A percentile compares a stretch with the other conserved stretches of the same genome.
Evolutionary conservation across 2,329 filamentous ascomycete genomes (phyloP).

Genomic region (Remersonia thermophila): DNA sequence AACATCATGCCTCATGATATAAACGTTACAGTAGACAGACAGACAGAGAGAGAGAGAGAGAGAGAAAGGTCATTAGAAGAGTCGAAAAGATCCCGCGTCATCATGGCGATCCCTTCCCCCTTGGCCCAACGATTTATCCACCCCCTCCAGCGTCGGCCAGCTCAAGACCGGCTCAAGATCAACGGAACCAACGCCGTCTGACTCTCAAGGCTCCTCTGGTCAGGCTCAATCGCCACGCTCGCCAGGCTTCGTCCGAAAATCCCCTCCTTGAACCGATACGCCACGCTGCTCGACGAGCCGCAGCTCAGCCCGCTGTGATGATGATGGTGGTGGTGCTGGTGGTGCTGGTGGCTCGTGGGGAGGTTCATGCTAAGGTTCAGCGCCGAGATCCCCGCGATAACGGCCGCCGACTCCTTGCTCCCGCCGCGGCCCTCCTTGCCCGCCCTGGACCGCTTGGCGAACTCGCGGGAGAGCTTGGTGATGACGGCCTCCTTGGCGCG

Average conservation of each 20-base stretch:
- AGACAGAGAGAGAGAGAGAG: too few species aligned
- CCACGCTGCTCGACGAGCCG: conserved; percentile 24
- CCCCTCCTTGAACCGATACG: conserved; percentile 29
- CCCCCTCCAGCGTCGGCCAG: background rate
- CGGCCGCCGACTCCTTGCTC: conserved; percentile 23
- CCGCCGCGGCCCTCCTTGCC: background rate
- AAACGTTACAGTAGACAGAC: too few species aligned
- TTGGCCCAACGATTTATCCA: background rate
- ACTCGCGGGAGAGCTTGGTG: conserved; percentile 45
- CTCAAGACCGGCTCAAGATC: conserved; percentile 40
- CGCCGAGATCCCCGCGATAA: conserved; percentile 20
- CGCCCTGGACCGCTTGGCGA: conserved; percentile 15
- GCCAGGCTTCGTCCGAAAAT: conserved; percentile 28
- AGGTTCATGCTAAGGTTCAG: conserved; percentile 12
- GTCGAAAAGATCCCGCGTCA: too few species aligned
- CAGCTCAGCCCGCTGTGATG: conserved; percentile 4
- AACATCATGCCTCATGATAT: too few species aligned
- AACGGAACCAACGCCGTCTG: conserved; percentile 44
- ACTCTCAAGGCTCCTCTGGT: conserved; percentile 38
- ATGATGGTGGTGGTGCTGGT: background rate
- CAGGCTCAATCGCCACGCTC: conserved; percentile 13
- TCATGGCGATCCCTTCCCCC: background rate
- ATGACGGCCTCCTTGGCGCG: conserved; percentile 50
- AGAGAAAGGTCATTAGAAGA: too few species aligned
- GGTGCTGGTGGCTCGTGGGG: background rate